Conservation (phyloP, 306 rosid genomes). For the Rubus parviflorus region DNA sequence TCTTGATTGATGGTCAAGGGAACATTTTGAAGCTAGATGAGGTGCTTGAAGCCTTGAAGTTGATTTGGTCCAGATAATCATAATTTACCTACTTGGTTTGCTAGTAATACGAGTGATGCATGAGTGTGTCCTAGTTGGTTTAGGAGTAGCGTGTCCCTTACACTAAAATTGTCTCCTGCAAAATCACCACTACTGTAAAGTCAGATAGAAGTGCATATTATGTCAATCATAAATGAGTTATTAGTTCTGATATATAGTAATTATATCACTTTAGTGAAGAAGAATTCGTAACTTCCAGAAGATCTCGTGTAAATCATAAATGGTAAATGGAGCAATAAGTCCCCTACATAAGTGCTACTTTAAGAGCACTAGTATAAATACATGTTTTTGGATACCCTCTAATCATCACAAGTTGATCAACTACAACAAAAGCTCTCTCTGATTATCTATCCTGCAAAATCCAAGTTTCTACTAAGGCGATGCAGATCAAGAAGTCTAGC, state of each 20-base stretch:
- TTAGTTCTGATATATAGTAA: background rate
- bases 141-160: too few species aligned
- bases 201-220: background rate
- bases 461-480: background rate
- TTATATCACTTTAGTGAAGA: background rate
- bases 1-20: too few species aligned
- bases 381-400: background rate
- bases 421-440: background rate
- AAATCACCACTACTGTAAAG: too few species aligned
- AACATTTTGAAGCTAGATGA: too few species aligned
- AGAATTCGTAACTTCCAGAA: background rate
- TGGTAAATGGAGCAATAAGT: slow-evolving; percentile 10
- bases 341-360: background rate
- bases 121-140: too few species aligned
- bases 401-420: slow-evolving; percentile 4
- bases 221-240: background rate
- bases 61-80: too few species aligned
- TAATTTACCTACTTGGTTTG: too few species aligned
- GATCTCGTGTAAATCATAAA: background rate
- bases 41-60: too few species aligned
- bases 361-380: background rate
- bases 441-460: background rate
- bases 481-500: background rate
- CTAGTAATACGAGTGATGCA: too few species aligned
- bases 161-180: too few species aligned